These are phyloP conservation scores for Boletus sp. DNA, from an alignment of 1,284 basidiomycete species.

Conservation along the genomic window DNA sequence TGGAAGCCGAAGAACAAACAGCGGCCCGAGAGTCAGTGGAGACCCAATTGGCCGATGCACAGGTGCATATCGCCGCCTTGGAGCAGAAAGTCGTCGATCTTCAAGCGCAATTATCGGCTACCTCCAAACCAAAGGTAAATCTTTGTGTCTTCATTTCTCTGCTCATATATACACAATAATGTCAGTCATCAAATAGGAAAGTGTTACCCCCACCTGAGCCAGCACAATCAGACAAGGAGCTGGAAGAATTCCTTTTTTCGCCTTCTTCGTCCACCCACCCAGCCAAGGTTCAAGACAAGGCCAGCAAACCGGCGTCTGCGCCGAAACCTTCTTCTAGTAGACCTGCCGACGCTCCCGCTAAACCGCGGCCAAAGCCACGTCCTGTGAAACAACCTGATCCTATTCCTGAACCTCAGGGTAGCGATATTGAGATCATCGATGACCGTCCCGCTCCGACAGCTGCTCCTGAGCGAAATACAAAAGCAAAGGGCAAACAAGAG, in stretches of 20 bases:
- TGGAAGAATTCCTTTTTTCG: neutral
- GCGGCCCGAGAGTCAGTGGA: conserved; percentile 31
- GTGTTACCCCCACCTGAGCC: conserved; percentile 1
- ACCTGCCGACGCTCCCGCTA: conserved; percentile 17
- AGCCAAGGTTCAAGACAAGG: conserved; percentile 14
- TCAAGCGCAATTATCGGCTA: conserved; percentile 38
- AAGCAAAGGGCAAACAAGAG: conserved; percentile 31
- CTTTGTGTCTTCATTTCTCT: neutral
- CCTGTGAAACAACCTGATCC: conserved; percentile 15
- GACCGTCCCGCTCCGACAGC: conserved; percentile 3
- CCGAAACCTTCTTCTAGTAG: conserved; percentile 19
- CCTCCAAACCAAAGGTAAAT: conserved; percentile 23
- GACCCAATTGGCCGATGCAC: conserved; percentile 28
- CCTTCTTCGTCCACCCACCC: conserved; percentile 11
- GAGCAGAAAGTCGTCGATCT: conserved; percentile 44
- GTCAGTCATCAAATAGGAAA: conserved; percentile 22
- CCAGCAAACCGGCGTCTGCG: conserved; percentile 12
- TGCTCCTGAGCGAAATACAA: conserved; percentile 16
- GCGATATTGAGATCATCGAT: conserved; percentile 32
- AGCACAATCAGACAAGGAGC: conserved; percentile 13
- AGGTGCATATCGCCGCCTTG: conserved; percentile 33
- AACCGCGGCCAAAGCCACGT: conserved; percentile 22
- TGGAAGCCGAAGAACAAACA: conserved; percentile 35
- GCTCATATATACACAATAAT: neutral
- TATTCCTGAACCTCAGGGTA: conserved; percentile 22